phyloP scores from a whole-genome alignment of 139 green algal genomes.

The Chlorella vulgaris region DNA sequence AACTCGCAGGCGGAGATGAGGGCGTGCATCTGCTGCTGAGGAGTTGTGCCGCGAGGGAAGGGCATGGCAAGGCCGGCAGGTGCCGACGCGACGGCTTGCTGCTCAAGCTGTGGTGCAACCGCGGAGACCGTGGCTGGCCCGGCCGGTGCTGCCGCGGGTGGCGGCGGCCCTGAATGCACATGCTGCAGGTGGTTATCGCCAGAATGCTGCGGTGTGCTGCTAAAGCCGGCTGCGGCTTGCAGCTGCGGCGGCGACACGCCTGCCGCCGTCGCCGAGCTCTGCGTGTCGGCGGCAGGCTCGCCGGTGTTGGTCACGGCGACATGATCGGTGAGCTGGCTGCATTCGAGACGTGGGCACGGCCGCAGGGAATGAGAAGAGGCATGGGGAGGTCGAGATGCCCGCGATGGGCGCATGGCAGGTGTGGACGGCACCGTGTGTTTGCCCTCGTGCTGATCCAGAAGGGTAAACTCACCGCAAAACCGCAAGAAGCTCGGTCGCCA shows the following conservation, averaged over 20 bases:
- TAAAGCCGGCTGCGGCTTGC: too few relatives aligned
- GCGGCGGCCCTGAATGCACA: too few relatives aligned
- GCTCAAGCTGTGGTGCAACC: not conserved
- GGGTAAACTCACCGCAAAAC: constrained; percentile 53
- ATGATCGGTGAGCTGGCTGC: constrained; percentile 42
- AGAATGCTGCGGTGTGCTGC: too few relatives aligned
- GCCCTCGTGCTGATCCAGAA: too few relatives aligned
- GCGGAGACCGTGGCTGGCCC: not conserved
- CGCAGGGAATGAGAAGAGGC: not conserved
- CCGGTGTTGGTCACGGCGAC: constrained; percentile 10
- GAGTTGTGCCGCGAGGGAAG: constrained; percentile 13
- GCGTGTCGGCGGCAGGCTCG: too few relatives aligned
- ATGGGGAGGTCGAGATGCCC: too few relatives aligned
- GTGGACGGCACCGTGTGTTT: too few relatives aligned
- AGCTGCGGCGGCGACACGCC: not conserved
- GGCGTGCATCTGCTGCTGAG: not conserved
- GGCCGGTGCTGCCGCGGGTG: too few relatives aligned
- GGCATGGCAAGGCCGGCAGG: not conserved
- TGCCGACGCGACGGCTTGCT: not conserved
- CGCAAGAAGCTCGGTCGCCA: constrained; percentile 55
- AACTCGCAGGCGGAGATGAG: constrained; percentile 3
- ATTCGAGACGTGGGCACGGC: not conserved
- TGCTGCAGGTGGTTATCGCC: too few relatives aligned
- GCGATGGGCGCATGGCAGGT: too few relatives aligned
- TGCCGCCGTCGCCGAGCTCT: too few relatives aligned